A percentile compares a stretch with the other conserved stretches of the same genome.
These are phyloP conservation scores for Paratrypanosoma confusum DNA, from an alignment of 208 protist species.

Conservation along the genomic window DNA sequence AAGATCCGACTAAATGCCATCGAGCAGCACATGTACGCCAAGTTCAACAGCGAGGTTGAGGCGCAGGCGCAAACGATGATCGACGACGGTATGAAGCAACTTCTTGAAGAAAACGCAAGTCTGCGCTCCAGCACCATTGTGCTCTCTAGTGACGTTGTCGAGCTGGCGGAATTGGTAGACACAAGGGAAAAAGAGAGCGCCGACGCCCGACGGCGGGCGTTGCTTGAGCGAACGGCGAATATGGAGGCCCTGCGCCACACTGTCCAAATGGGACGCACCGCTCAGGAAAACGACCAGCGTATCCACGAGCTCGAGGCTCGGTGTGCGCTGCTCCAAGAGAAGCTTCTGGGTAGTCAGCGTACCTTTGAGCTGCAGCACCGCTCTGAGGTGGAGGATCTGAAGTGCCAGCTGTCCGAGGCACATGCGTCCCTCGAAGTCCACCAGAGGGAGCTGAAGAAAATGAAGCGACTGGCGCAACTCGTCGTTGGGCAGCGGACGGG, in stretches of 20 bases:
- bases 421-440: conserved; percentile 26
- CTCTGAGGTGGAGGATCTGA: conserved; percentile 21
- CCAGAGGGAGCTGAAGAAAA: conserved; percentile 35
- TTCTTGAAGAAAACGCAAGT: conserved; percentile 30
- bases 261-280: conserved; percentile 22
- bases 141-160: conserved; percentile 49
- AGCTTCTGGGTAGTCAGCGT: conserved; percentile 15
- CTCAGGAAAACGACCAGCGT: conserved; percentile 32
- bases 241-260: conserved; percentile 45
- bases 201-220: conserved; percentile 24
- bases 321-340: conserved; percentile 25
- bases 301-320: conserved; percentile 40
- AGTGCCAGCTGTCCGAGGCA: conserved; percentile 34
- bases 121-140: conserved; percentile 38
- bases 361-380: conserved; percentile 25
- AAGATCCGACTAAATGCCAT: conserved; percentile 71
- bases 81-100: conserved; percentile 22
- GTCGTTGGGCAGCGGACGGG: conserved; percentile 61
- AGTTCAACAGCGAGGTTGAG: conserved; percentile 45
- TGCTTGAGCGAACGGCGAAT: conserved; percentile 45
- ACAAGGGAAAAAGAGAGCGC: conserved; percentile 32
- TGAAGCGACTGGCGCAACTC: conserved; percentile 30
- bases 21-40: conserved; percentile 55
- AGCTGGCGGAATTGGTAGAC: conserved; percentile 47
- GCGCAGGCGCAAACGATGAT: conserved; percentile 26